Conservation (phyloP, 805 yeast species). For the Starmera amethionina region DNA sequence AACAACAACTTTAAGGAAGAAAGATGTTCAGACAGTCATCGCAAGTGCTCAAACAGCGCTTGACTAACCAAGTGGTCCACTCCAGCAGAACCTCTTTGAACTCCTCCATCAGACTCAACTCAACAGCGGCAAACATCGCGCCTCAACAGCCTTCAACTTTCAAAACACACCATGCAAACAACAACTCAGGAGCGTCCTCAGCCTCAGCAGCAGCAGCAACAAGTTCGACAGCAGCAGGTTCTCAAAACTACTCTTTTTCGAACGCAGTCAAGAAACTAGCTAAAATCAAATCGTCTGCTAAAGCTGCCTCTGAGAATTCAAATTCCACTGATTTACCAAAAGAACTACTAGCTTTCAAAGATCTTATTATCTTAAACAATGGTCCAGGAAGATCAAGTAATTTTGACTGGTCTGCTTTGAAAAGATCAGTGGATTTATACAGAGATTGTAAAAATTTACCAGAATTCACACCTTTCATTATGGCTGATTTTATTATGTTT, state of each 20-base stretch:
- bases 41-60: constrained; percentile 25
- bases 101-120: constrained; percentile 28
- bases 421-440: constrained; percentile 40
- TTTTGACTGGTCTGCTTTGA: constrained; percentile 43
- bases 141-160: constrained; percentile 12
- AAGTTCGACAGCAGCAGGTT: constrained; percentile 1
- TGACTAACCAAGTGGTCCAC: constrained; percentile 29
- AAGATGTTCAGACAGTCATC: constrained; percentile 22
- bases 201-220: background rate
- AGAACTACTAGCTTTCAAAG: constrained; percentile 37
- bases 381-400: constrained; percentile 27
- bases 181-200: constrained; percentile 10
- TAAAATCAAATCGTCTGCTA: too few species aligned
- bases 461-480: constrained; percentile 35
- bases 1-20: background rate
- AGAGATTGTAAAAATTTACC: constrained; percentile 36
- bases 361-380: constrained; percentile 28
- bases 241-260: constrained; percentile 5
- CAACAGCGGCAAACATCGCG: constrained; percentile 20
- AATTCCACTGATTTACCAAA: constrained; percentile 20
- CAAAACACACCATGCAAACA: constrained; percentile 4
- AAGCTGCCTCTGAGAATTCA: too few species aligned
- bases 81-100: constrained; percentile 28
- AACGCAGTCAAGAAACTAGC: constrained; percentile 1
- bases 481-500: constrained; percentile 39